Base-by-base conservation (phyloP, 345 rosid genomes). In the Odontarrhena argentea region DNA sequence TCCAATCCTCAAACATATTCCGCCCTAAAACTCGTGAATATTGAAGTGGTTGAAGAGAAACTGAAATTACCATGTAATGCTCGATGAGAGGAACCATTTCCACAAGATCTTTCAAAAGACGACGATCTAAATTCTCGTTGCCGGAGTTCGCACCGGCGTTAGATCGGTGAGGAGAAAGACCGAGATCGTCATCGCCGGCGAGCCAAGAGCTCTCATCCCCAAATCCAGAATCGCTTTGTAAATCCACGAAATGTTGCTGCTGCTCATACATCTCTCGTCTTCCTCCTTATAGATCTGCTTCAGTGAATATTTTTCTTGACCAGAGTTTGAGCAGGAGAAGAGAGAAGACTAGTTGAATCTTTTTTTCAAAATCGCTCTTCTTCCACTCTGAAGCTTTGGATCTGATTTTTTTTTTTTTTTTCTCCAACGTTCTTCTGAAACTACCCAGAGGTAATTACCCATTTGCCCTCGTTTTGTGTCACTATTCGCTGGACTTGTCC, bases 71-170 rank as follows among this genome's bases (percentile, higher is more conserved):
- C 60, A 95, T 91, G 76, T 81, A 93, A 56, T 91, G 83, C 79
- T 94, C 88, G 61, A 94, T 80, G 65, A 95, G 97, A 66, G 96
- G 96, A 77, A 91, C 84, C 65, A 95, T 87, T 67, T 87, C 92
- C 61, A 87, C 97, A 32, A 95, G 96, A 65, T 89, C 93, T 34
- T 89, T 87, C 67, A 78, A 87, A 56, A 91, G 96, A 71, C 70
- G 83, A 38, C 82, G 96, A 77, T 89, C 92, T 24, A 95, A 71
- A 69, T 78, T 85, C 34, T 77, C 78, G 64, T 64, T 79, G 2
- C 75, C 71, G 15, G 83, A 14, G 67, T 72, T 49, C 40, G 65
- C 34, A 61, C 46, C 74, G 52, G 75, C 46, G 2, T 53, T 41
- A 52, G 84, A 69, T 9, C 77, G 88, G 75, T 78, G 80, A 26